phyloP scores from a whole-genome alignment of 2,329 filamentous ascomycete genomes.

The Pseudogymnoascus sp. region DNA sequence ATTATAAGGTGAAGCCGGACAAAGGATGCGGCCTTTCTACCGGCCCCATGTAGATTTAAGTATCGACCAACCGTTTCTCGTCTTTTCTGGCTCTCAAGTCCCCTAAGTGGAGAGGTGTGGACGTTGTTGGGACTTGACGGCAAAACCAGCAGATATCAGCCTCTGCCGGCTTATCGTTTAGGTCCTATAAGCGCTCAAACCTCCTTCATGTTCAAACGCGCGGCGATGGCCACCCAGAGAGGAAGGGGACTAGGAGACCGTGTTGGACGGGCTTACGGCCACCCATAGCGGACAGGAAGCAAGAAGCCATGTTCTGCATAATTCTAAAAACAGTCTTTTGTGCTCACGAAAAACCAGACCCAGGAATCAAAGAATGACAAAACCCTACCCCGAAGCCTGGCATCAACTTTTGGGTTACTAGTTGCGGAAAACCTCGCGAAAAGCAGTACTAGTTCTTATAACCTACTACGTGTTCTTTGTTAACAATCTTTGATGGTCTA shows the following conservation, averaged over 20 bases:
- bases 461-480: not conserved
- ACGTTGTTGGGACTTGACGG: too few relatives aligned
- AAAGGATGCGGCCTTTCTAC: too few relatives aligned
- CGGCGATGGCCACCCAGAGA: not conserved
- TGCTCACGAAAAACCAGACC: not conserved
- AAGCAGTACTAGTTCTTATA: not conserved
- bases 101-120: too few relatives aligned
- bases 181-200: too few relatives aligned
- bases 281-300: not conserved
- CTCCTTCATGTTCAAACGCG: not conserved
- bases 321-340: not conserved
- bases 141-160: too few relatives aligned
- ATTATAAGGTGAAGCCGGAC: too few relatives aligned
- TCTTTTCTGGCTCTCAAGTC: too few relatives aligned
- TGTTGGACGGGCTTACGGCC: not conserved
- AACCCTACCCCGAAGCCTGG: not conserved
- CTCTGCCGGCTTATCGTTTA: too few relatives aligned
- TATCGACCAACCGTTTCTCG: too few relatives aligned
- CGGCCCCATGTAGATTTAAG: too few relatives aligned
- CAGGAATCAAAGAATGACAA: not conserved
- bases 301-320: not conserved
- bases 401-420: not conserved
- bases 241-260: not conserved
- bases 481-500: constrained; percentile 18
- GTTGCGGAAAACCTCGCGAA: not conserved